Percentiles rank a stretch among this genome's conserved stretches.
phyloP scores from a whole-genome alignment of 306 rosid species.

The Glycine soja region DNA sequence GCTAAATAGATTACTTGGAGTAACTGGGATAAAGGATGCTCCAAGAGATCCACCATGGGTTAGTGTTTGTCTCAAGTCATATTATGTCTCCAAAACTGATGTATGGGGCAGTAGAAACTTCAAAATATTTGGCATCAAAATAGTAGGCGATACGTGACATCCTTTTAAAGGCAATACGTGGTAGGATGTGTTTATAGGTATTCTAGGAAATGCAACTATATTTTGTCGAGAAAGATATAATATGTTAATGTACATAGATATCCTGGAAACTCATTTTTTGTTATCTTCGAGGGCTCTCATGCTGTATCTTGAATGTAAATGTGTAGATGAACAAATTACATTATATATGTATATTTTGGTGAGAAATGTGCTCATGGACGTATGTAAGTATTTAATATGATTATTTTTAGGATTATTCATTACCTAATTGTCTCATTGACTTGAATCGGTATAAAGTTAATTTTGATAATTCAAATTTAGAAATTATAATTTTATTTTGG shows the following conservation, averaged over 20 bases:
- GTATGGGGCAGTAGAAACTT: constrained; percentile 50
- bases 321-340: no score
- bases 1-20: constrained; percentile 63
- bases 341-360: no score
- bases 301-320: no score
- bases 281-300: neutral
- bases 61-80: constrained; percentile 61
- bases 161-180: neutral
- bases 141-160: constrained; percentile 34
- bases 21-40: constrained; percentile 22
- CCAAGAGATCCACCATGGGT: constrained; percentile 84
- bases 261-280: neutral
- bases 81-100: constrained; percentile 42
- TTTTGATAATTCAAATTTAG: no score
- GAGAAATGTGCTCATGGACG: no score
- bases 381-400: no score
- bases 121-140: constrained; percentile 58
- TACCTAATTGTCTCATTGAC: no score
- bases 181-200: neutral
- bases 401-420: no score
- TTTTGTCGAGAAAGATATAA: neutral
- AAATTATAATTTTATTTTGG: no score
- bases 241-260: neutral
- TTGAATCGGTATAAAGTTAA: no score
- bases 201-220: neutral